These are phyloP conservation scores for Salmacisia buchloeana DNA, from an alignment of 1,284 basidiomycete genomes.

Conservation along the genomic window DNA sequence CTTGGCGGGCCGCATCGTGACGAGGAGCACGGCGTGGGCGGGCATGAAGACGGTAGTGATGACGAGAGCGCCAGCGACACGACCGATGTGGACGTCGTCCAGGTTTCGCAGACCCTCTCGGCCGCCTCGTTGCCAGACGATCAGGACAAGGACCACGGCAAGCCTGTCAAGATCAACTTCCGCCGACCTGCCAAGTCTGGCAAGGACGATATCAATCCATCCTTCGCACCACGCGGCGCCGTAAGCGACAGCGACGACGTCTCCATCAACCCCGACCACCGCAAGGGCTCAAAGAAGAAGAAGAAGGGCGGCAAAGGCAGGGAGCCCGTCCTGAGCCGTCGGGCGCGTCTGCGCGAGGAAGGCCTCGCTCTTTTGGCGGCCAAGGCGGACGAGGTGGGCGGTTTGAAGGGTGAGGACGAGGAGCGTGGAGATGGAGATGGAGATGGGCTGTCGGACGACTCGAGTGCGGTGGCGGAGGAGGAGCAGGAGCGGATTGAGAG, in stretches of 20 bases:
- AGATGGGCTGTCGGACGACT: too few relatives aligned
- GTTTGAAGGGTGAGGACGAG: too few relatives aligned
- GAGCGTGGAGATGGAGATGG: background rate
- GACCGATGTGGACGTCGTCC: background rate
- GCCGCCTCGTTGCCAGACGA: background rate
- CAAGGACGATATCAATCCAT: too few relatives aligned
- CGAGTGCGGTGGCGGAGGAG: background rate
- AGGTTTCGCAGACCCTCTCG: background rate
- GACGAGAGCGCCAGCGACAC: conserved; percentile 3
- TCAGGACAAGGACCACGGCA: background rate
- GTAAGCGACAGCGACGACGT: too few relatives aligned
- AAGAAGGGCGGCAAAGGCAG: background rate
- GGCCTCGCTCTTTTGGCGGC: background rate
- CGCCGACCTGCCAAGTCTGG: too few relatives aligned
- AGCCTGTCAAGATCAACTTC: conserved; percentile 8
- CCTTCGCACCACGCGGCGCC: too few relatives aligned
- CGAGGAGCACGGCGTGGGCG: conserved; percentile 7
- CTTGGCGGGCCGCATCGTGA: conserved; percentile 18
- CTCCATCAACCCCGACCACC: too few relatives aligned
- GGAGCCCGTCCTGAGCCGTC: background rate
- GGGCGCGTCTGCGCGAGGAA: conserved; percentile 1
- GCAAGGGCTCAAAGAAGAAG: too few relatives aligned
- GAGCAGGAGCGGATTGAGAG: background rate
- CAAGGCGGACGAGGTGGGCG: conserved; percentile 6
- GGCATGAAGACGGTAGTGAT: conserved; percentile 5